phyloP scores from a whole-genome alignment of 192 early-diverging fungal genomes.

The Chytriomyces sp. region DNA sequence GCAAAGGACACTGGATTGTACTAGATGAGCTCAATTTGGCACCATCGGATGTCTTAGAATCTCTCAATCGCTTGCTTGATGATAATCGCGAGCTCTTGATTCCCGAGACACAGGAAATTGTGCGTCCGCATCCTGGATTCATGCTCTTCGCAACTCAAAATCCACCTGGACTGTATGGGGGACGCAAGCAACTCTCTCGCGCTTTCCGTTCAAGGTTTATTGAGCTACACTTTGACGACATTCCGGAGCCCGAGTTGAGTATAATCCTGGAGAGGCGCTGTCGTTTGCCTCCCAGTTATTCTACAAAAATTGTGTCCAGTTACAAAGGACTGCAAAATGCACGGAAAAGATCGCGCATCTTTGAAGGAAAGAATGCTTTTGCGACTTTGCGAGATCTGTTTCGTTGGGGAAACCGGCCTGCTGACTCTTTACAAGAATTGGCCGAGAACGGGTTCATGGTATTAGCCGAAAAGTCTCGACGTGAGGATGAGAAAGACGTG shows the following conservation, averaged over 20 bases:
- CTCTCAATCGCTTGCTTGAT: constrained; percentile 94
- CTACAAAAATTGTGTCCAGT: constrained; percentile 79
- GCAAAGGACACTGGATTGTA: constrained; percentile 96
- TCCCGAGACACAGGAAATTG: constrained; percentile 92
- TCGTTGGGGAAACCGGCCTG: constrained; percentile 90
- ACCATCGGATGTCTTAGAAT: constrained; percentile 96
- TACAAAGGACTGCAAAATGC: constrained; percentile 77
- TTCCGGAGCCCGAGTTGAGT: constrained; percentile 89
- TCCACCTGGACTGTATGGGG: constrained; percentile 96
- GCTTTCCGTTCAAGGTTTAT: constrained; percentile 98
- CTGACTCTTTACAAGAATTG: constrained; percentile 67
- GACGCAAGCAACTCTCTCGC: constrained; percentile 90
- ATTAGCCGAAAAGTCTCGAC: constrained; percentile 85
- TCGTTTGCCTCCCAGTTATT: constrained; percentile 84
- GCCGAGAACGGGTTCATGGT: constrained; percentile 96
- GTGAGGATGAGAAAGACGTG: constrained; percentile 75
- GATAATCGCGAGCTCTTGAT: constrained; percentile 97
- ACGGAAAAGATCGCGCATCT: constrained; percentile 72
- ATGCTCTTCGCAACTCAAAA: constrained; percentile 99
- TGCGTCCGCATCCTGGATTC: constrained; percentile 93
- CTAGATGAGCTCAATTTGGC: constrained; percentile 98
- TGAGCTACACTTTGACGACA: constrained; percentile 96
- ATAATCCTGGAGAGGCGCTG: constrained; percentile 86
- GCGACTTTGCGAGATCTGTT: constrained; percentile 97
- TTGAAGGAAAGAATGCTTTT: constrained; percentile 91